Percentiles rank a stretch among this genome's conserved stretches.
phyloP scores from a whole-genome alignment of 169 alveolate genomes.

The Babesia caballi region DNA sequence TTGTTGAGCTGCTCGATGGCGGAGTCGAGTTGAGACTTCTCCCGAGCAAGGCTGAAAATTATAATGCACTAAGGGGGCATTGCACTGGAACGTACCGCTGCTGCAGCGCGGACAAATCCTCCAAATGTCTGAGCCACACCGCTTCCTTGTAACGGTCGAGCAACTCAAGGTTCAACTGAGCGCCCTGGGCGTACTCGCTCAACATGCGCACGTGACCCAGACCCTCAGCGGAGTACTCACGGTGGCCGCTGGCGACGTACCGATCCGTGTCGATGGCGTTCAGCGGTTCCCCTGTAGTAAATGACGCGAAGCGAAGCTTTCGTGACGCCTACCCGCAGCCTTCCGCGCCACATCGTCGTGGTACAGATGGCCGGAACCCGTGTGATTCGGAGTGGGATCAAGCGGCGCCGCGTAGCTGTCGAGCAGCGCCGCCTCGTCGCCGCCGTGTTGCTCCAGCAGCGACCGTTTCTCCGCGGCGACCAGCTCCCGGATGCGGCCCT shows the following conservation, averaged over 20 bases:
- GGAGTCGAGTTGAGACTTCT: slow-evolving; percentile 10
- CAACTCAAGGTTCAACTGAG: slow-evolving; percentile 52
- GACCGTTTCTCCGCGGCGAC: slow-evolving; percentile 31
- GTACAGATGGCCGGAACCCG: slow-evolving; percentile 28
- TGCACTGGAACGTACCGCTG: slow-evolving; percentile 24
- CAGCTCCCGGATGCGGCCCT: slow-evolving; percentile 30
- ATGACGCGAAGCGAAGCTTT: background rate
- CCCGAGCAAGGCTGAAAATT: slow-evolving; percentile 8
- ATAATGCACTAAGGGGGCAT: background rate
- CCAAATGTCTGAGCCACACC: slow-evolving; percentile 54
- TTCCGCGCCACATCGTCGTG: slow-evolving; percentile 21
- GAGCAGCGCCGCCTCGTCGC: slow-evolving; percentile 25
- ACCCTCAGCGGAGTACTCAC: background rate
- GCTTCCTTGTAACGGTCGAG: slow-evolving; percentile 64
- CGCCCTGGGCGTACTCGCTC: slow-evolving; percentile 50
- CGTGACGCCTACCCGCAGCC: slow-evolving; percentile 10
- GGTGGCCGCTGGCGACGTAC: slow-evolving; percentile 7
- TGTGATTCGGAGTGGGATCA: slow-evolving; percentile 1
- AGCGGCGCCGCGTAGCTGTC: slow-evolving; percentile 25
- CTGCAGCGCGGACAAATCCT: slow-evolving; percentile 23
- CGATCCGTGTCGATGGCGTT: slow-evolving; percentile 17
- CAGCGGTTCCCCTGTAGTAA: slow-evolving; percentile 3
- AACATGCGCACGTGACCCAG: slow-evolving; percentile 25
- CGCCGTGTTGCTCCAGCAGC: slow-evolving; percentile 42
- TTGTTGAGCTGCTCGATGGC: slow-evolving; percentile 48